Evolutionary conservation across 768 basidiomycete genomes (phyloP).

Genomic region (Amanita subjunquillea): DNA sequence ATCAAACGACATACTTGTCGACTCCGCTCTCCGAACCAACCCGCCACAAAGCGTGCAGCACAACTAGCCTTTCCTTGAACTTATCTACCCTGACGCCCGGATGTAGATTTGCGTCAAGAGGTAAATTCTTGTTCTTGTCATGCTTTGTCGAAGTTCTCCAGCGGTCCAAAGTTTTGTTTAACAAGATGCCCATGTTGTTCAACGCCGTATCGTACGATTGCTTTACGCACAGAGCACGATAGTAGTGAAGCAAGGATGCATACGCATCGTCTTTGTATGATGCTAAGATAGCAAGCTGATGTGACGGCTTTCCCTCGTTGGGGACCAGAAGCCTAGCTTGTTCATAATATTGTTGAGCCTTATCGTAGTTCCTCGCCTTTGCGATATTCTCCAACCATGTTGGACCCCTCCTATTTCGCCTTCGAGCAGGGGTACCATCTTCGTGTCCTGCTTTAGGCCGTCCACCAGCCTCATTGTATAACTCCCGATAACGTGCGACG

Average conservation of each 20-base stretch:
- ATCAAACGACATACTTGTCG: slow-evolving; percentile 39
- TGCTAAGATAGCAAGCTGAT: slow-evolving; percentile 90
- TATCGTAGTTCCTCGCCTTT: slow-evolving; percentile 59
- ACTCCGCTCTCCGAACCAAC: slow-evolving; percentile 38
- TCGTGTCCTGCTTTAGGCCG: slow-evolving; percentile 62
- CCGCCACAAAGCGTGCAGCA: slow-evolving; percentile 71
- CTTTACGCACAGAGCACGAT: slow-evolving; percentile 80
- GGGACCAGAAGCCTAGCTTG: slow-evolving; percentile 78
- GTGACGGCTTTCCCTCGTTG: slow-evolving; percentile 87
- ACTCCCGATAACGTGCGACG: slow-evolving; percentile 86
- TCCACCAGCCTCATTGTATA: slow-evolving; percentile 68
- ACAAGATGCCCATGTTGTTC: slow-evolving; percentile 71
- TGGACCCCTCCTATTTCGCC: slow-evolving; percentile 32
- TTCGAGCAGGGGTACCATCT: slow-evolving; percentile 32
- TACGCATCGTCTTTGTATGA: slow-evolving; percentile 82
- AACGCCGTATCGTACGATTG: slow-evolving; percentile 81
- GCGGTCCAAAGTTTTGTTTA: slow-evolving; percentile 55
- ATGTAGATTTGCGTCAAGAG: slow-evolving; percentile 23
- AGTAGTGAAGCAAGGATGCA: slow-evolving; percentile 73
- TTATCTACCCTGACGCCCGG: slow-evolving; percentile 46
- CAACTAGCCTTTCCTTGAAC: slow-evolving; percentile 67
- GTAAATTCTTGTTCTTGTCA: slow-evolving; percentile 22
- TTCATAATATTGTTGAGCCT: slow-evolving; percentile 74
- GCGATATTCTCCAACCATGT: slow-evolving; percentile 35
- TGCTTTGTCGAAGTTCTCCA: slow-evolving; percentile 36